Conservation (phyloP, 2,329 filamentous ascomycete species). For the Xylariales sp. region DNA sequence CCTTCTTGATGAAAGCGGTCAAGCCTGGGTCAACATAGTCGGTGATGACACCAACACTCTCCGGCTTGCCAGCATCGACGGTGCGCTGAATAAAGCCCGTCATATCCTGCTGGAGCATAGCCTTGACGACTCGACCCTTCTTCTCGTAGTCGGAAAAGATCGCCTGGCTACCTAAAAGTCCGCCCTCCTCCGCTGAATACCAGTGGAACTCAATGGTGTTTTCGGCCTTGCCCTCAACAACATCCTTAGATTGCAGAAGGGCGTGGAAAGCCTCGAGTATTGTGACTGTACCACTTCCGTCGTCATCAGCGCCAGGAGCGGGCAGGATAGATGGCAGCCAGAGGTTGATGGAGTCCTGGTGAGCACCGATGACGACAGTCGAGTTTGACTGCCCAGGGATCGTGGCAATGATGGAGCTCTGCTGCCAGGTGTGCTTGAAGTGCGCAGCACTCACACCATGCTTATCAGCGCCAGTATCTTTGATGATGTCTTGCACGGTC, state of each 20-base stretch:
- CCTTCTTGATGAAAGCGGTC: constrained; percentile 85
- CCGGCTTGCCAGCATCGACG: constrained; percentile 73
- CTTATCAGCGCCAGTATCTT: constrained; percentile 63
- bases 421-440: constrained; percentile 82
- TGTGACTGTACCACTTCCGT: constrained; percentile 88
- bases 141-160: constrained; percentile 82
- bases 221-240: constrained; percentile 65
- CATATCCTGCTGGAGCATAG: constrained; percentile 99
- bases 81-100: constrained; percentile 84
- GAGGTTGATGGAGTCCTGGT: constrained; percentile 94
- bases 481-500: constrained; percentile 69
- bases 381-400: constrained; percentile 82
- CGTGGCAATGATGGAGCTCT: constrained; percentile 85
- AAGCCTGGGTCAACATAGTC: constrained; percentile 82
- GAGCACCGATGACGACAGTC: constrained; percentile 84
- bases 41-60: constrained; percentile 87
- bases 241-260: constrained; percentile 67
- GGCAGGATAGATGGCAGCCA: constrained; percentile 79
- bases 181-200: constrained; percentile 77
- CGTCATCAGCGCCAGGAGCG: constrained; percentile 92
- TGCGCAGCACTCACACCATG: constrained; percentile 64
- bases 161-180: constrained; percentile 68
- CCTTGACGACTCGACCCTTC: constrained; percentile 71
- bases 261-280: constrained; percentile 88
- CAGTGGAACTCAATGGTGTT: constrained; percentile 96